A percentile compares a stretch with the other conserved stretches of the same genome.
These are phyloP conservation scores for Bullera alba DNA, from an alignment of 768 basidiomycete species.

Conservation along the genomic window DNA sequence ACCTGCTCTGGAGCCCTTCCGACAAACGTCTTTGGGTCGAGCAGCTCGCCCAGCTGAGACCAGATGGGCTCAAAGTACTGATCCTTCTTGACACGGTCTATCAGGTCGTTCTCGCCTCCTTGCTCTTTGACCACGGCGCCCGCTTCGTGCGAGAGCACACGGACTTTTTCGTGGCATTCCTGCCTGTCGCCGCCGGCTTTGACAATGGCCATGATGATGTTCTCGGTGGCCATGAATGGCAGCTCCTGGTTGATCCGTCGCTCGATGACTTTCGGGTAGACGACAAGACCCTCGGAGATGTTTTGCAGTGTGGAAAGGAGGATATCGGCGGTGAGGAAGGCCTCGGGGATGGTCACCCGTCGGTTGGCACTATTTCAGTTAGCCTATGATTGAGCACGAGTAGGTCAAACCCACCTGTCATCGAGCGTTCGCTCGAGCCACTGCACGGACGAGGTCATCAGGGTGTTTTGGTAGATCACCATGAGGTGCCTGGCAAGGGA, in stretches of 20 bases:
- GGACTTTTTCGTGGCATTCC: constrained; percentile 91
- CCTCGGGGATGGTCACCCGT: constrained; percentile 90
- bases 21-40: constrained; percentile 82
- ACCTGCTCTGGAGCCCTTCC: constrained; percentile 95
- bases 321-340: constrained; percentile 94
- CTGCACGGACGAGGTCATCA: constrained; percentile 89
- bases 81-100: constrained; percentile 72
- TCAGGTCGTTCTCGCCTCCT: constrained; percentile 90
- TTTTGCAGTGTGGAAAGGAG: constrained; percentile 92
- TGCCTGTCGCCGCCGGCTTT: constrained; percentile 89
- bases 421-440: constrained; percentile 99
- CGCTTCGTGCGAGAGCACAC: constrained; percentile 90
- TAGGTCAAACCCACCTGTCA: constrained; percentile 59
- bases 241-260: constrained; percentile 88
- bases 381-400: neutral
- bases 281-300: constrained; percentile 96
- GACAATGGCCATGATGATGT: constrained; percentile 98
- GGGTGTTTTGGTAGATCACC: constrained; percentile 89
- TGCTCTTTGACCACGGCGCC: constrained; percentile 89
- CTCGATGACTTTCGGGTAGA: constrained; percentile 92
- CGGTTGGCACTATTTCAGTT: constrained; percentile 72
- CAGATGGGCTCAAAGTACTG: constrained; percentile 87
- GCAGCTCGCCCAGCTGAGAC: constrained; percentile 63
- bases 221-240: constrained; percentile 99
- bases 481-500: constrained; percentile 92